Base-by-base conservation (phyloP, 176 grass and related monocot genomes). In the Hyparrhenia diplandra region DNA sequence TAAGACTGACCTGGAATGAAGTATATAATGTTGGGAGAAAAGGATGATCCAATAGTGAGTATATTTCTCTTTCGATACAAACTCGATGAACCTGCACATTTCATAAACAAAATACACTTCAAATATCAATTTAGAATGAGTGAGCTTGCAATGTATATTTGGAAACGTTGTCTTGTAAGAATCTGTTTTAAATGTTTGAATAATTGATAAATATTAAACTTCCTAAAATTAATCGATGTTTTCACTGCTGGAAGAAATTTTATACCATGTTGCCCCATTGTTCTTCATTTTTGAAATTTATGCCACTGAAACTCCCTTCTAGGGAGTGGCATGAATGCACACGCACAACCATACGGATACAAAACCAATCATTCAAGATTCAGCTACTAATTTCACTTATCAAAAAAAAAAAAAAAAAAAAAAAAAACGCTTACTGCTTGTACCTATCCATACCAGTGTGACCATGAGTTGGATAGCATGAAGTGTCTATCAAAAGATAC, bases 11-110 rank as follows among this genome's bases (percentile, higher is more conserved):
- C 96, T 99, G 92, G 88, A 99, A 99, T 77, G 96, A 99, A 80
- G 84, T 88, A 88, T 99, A 99, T 49, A 99, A 79, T 70, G 96
- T 95, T 34, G 96, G 96, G 46, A 99, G 96, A 86, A 99, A 95
- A 4, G 96, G 96, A 93, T 99, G 96, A 66, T 99, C 96, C 67
- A 99, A 86, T 28, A 86, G n/a, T 35, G 96, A 91, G 84, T 99
- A 99, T 79, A 99, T 95, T 88, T 99, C 92, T 83, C 92, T 89
- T 91, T 99, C 96, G 3, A 93, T 83, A 67, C 93, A 95, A 86
- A 71, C 96, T 82, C 96, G 90, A 82, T 99, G 96, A 88, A 99
- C 92, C 96, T 99, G 87, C 27, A 30, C 24, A 75, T 73, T 67
- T 29, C 76, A 87, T 13, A 77, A 76, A 76, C 30, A 68, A 61